phyloP scores from a whole-genome alignment of 805 yeast species.

The Komagataella mondaviorum region DNA sequence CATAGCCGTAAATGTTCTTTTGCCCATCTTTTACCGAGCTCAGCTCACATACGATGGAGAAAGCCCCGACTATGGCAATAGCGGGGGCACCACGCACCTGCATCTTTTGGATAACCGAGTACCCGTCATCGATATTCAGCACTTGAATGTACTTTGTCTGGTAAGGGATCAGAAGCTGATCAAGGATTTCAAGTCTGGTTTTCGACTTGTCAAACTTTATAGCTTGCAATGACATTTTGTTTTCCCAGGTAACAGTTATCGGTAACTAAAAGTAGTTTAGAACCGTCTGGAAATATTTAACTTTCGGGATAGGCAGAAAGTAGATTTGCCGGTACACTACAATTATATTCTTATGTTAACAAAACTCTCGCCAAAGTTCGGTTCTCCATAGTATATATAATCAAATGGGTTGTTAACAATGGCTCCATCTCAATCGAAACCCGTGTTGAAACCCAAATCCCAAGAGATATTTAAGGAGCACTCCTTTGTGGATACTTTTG shows the following conservation, averaged over 20 bases:
- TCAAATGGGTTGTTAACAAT: not conserved
- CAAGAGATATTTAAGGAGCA: slow-evolving; percentile 10
- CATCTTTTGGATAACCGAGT: slow-evolving; percentile 74
- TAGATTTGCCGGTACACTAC: not conserved
- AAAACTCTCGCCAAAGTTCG: not conserved
- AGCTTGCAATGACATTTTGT: slow-evolving; percentile 37
- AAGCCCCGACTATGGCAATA: slow-evolving; percentile 86
- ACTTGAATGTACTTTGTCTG: slow-evolving; percentile 56
- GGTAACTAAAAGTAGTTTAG: not conserved
- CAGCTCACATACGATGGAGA: slow-evolving; percentile 70
- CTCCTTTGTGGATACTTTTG: slow-evolving; percentile 18
- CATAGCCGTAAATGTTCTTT: slow-evolving; percentile 12
- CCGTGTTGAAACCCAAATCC: not conserved
- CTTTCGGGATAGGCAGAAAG: too few relatives aligned
- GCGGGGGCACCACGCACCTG: slow-evolving; percentile 98
- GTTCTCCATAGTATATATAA: not conserved
- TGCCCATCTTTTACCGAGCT: slow-evolving; percentile 17
- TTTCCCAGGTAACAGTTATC: not conserved
- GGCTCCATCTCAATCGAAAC: not conserved
- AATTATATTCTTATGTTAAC: not conserved
- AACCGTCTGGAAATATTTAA: not conserved
- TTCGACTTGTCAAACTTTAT: slow-evolving; percentile 43
- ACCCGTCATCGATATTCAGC: slow-evolving; percentile 59
- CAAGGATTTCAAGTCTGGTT: slow-evolving; percentile 45
- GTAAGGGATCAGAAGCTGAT: slow-evolving; percentile 77